A percentile compares a stretch with the other conserved stretches of the same genome.
phyloP scores from a whole-genome alignment of 805 yeast species.

The Sugiyamaella boreocaroliniensis region DNA sequence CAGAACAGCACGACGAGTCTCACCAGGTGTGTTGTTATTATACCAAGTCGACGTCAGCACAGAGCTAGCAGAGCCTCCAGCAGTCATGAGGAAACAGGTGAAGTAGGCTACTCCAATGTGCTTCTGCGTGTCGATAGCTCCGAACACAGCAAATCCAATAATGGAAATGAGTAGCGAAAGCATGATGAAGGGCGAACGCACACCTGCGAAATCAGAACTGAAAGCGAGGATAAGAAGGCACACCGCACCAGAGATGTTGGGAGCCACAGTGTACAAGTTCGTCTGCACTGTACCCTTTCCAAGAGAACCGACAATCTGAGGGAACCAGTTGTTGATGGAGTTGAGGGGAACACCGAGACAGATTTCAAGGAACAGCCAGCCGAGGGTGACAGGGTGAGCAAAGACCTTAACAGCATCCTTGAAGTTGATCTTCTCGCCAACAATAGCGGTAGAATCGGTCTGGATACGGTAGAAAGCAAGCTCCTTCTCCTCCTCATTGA shows the following conservation, averaged over 20 bases:
- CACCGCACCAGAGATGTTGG: constrained; percentile 44
- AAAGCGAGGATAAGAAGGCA: constrained; percentile 36
- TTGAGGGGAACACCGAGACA: constrained; percentile 44
- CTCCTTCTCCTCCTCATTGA: constrained; percentile 38
- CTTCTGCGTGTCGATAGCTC: constrained; percentile 36
- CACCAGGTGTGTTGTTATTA: constrained; percentile 43
- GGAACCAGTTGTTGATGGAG: constrained; percentile 45
- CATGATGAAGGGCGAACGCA: constrained; percentile 37
- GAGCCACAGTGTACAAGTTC: constrained; percentile 56
- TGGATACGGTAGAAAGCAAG: constrained; percentile 43
- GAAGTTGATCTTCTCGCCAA: constrained; percentile 33
- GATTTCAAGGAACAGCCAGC: constrained; percentile 42
- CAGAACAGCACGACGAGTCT: constrained; percentile 40
- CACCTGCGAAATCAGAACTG: constrained; percentile 35
- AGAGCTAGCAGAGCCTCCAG: constrained; percentile 44
- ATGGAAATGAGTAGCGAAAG: constrained; percentile 36
- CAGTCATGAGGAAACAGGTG: constrained; percentile 42
- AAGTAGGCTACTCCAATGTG: constrained; percentile 40
- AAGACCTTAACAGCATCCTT: constrained; percentile 40
- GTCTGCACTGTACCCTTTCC: constrained; percentile 64
- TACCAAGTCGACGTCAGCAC: constrained; percentile 48
- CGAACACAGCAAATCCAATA: constrained; percentile 43
- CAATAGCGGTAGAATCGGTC: constrained; percentile 41
- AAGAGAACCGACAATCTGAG: constrained; percentile 48
- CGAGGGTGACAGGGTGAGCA: constrained; percentile 39